Base-by-base conservation (phyloP, 1,284 basidiomycete species). In the Xanthoconium separans region DNA sequence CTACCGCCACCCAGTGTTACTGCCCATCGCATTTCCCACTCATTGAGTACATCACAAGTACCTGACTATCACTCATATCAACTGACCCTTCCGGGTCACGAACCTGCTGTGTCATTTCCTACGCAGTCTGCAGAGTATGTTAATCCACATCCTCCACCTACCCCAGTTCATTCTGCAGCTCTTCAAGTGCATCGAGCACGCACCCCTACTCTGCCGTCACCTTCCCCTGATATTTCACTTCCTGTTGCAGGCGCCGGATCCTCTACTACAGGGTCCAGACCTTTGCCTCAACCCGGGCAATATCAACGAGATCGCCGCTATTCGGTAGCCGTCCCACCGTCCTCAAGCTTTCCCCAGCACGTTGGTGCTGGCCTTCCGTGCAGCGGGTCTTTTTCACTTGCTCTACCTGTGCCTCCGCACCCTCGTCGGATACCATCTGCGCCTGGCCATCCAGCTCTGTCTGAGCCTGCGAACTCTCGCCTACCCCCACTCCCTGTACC, bases 251-350 rank as follows among this genome's bases (percentile, higher is more conserved):
- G 66, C 47, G 73, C 67, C 16, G 72, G 65, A 44, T 71, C 60
- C 50, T 72, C 59, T 10, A 55, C 68, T 37, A 66, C 63, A 4
- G 73, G 75, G 13, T 84, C 84, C 18, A 75, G 85, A 47, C 85
- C 85, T 18, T 69, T 87, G 12, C 85, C 85, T 22, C 74, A 70
- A 42, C 73, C 73, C 29, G 68, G 66, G 39, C 70, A 70, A 33
- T 57, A 51, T 34, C 70, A 67, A 37, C 58, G 69, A 33, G 72
- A 70, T 40, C 61, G 71, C 45, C 64, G 72, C 18, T 67, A 71
- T 37, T 69, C 73, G 9, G 71, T 75, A 54, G 66, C 74, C 6
- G 59, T 71, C 30, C 71, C 71, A 7, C 63, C 71, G 7, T 62
- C 72, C 40, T 64, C 62, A 18, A 70, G 65, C 54, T 66, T 59